Conservation (phyloP, 2,329 filamentous ascomycete genomes). For the Fusarium humuli region DNA sequence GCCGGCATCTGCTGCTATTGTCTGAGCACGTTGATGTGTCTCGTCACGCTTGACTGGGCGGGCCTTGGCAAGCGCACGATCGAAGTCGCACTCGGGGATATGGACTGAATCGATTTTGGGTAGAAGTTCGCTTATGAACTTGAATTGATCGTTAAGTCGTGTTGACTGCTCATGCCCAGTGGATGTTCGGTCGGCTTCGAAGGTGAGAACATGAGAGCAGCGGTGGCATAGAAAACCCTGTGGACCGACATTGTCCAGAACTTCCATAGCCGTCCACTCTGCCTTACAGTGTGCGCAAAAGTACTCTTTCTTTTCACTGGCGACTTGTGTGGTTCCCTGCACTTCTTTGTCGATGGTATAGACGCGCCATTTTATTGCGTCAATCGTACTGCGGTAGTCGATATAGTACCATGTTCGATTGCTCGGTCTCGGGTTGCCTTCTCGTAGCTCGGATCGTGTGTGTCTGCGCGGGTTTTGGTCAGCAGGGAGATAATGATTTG, state of each 20-base stretch:
- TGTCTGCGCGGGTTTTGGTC: slow-evolving; percentile 66
- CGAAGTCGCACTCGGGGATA: slow-evolving; percentile 80
- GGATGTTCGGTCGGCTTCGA: slow-evolving; percentile 74
- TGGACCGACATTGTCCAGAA: slow-evolving; percentile 78
- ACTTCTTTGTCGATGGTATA: slow-evolving; percentile 90
- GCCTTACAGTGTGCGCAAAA: slow-evolving; percentile 83
- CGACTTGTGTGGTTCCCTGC: slow-evolving; percentile 83
- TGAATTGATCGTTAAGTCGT: slow-evolving; percentile 81
- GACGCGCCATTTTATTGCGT: slow-evolving; percentile 95
- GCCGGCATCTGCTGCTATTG: slow-evolving; percentile 66
- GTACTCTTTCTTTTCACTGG: slow-evolving; percentile 91
- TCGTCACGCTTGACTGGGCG: slow-evolving; percentile 75
- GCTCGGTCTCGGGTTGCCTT: slow-evolving; percentile 83
- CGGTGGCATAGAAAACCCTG: slow-evolving; percentile 85
- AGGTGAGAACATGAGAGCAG: slow-evolving; percentile 74
- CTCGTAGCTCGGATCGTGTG: slow-evolving; percentile 76
- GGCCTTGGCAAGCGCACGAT: slow-evolving; percentile 72
- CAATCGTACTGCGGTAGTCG: slow-evolving; percentile 92
- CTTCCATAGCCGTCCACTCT: slow-evolving; percentile 91
- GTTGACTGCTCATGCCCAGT: slow-evolving; percentile 80
- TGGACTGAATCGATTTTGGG: slow-evolving; percentile 80
- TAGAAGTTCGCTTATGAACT: slow-evolving; percentile 80
- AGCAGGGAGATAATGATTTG: slow-evolving; percentile 49
- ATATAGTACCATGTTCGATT: slow-evolving; percentile 97
- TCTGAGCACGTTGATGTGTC: slow-evolving; percentile 72